Evolutionary conservation across 768 basidiomycete genomes (phyloP).

Genomic region (Leccinum uliginosum): DNA sequence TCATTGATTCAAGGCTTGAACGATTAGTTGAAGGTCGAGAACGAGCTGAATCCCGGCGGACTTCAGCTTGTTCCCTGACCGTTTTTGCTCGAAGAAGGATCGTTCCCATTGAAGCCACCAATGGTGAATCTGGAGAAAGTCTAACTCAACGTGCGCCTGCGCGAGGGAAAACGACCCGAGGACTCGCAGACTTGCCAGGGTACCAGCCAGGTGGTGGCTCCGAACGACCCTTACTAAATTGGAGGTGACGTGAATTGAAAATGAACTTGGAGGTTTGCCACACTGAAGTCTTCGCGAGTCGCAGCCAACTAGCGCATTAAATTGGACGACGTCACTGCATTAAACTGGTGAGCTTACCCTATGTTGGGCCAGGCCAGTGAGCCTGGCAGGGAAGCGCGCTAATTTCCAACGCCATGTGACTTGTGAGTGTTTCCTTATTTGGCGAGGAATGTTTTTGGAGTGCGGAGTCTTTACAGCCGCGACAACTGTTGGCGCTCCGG

Average conservation of each 20-base stretch:
- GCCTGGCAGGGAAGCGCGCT: not conserved
- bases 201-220: not conserved
- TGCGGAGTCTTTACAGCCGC: not conserved
- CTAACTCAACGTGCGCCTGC: not conserved
- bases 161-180: not conserved
- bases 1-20: not conserved
- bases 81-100: not conserved
- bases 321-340: not conserved
- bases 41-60: not conserved
- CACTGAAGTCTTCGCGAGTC: not conserved
- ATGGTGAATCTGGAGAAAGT: not conserved
- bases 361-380: not conserved
- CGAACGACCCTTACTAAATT: not conserved
- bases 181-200: not conserved
- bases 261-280: not conserved
- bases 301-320: not conserved
- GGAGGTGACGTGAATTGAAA: not conserved
- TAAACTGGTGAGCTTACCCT: not conserved
- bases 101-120: not conserved
- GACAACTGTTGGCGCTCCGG: not conserved
- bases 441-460: not conserved
- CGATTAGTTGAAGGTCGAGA: not conserved
- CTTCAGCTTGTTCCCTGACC: not conserved
- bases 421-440: not conserved
- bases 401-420: not conserved